These are phyloP conservation scores for Lentinula sp. DNA, from an alignment of 768 basidiomycete species.

Conservation along the genomic window DNA sequence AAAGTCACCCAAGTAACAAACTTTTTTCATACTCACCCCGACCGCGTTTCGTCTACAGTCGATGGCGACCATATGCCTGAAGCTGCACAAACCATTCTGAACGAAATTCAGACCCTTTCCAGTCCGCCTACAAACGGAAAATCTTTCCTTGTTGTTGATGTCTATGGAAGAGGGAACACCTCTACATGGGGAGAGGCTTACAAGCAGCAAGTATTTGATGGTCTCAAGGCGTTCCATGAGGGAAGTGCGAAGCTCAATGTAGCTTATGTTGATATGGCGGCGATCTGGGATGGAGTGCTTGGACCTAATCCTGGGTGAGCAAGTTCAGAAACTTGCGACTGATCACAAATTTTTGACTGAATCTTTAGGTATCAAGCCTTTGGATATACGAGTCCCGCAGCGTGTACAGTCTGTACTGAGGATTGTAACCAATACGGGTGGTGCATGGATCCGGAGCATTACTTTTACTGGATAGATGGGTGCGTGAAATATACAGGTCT, in stretches of 20 bases:
- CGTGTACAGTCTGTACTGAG: constrained; percentile 25
- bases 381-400: constrained; percentile 36
- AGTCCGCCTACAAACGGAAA: constrained; percentile 44
- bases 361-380: constrained; percentile 25
- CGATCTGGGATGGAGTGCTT: constrained; percentile 46
- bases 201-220: constrained; percentile 39
- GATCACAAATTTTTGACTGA: not conserved
- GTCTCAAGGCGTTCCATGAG: constrained; percentile 28
- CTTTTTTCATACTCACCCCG: not conserved
- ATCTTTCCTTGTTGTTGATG: constrained; percentile 43
- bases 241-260: constrained; percentile 24
- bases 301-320: constrained; percentile 33
- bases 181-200: constrained; percentile 37
- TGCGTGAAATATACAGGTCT: constrained; percentile 9
- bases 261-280: constrained; percentile 41
- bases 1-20: not conserved
- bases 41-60: constrained; percentile 15
- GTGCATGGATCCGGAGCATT: constrained; percentile 39
- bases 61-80: constrained; percentile 42
- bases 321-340: not conserved
- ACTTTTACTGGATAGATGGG: constrained; percentile 50
- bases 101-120: constrained; percentile 40
- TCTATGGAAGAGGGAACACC: constrained; percentile 40
- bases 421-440: constrained; percentile 24
- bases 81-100: constrained; percentile 36